Evolutionary conservation across 2,329 filamentous ascomycete genomes (phyloP), one percentile per base, ranked within the genome.

Genomic region (Xylaria sp.): DNA sequence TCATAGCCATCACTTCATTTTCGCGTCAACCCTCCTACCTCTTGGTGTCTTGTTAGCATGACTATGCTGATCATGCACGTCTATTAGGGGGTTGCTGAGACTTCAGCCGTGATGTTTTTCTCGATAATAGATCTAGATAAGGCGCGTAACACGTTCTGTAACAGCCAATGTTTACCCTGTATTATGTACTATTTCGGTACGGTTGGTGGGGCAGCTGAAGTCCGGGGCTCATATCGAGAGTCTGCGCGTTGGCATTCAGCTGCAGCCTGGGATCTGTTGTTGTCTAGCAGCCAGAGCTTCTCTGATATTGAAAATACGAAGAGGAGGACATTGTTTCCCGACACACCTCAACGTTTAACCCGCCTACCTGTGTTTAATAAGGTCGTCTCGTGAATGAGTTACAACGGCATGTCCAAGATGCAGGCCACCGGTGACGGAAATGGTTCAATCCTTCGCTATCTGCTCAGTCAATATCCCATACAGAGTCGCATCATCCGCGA

Each of bases 381-480:
- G 18, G 13, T 18, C 4, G 13, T 18, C 10, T 25, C 18, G 7
- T 54, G 6, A 6, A 34, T 25, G n/a, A 0, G 23, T 32, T 18
- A 15, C n/a, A 34, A 54, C 51, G 13, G 13, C 15, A 39, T 13
- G 2, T 25, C 8, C 15, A 34, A 39, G 15, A 64, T 50, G 41
- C 20, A 52, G 48, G 18, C 20, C 2, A 37, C 18, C 20, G 7
- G 54, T 12, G 20, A 46, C 61, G n/a, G 25, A 8, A 48, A 20
- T 46, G 18, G 25, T 3, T 23, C 32, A 20, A 34, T 32, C 12
- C 52, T 67, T 44, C 52, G 44, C 28, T 44, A 54, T 20, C 51
- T 63, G n/a, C 65, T 63, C 23, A 4, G 15, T 25, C 58, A 50
- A 51, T 58, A 67, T n/a, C 66, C 66, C 3, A 65, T 71, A 32